Evolutionary conservation across 305 asterid genomes (phyloP), one percentile per base, ranked within the genome.

Genomic region (Fraxinus ornus): DNA sequence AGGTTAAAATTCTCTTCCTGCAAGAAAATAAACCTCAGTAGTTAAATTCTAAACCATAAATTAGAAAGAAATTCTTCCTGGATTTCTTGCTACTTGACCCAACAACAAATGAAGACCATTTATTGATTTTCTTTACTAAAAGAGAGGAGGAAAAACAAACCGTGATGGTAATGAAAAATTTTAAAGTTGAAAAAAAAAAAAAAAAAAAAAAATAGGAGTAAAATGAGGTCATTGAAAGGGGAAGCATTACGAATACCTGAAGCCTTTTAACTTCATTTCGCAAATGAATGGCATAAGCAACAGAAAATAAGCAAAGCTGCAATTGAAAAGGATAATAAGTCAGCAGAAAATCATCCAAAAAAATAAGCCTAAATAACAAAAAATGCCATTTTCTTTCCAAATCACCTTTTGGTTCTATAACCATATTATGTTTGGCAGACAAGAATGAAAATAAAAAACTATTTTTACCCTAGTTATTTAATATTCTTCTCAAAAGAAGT

Each of bases 1-100:
- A 94, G 92, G 84, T 83, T 84, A 86, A 76, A 35, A 88, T 88
- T 88, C 84, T 90, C 92, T 84, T 91, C 94, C 98, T 94, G 97
- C 92, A 93, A 88, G 77, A 47, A 87, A 33, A 75, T 75, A 78
- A 66, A 35, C 75, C 44, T 76, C 76, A 5, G 7, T 32, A 6
- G 76, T 30, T 71, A 71, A 32, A 15, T 13, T 71, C 75, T 52
- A 60, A 73, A 64, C 80, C 77, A 83, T 22, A 79, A 78, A 60
- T 33, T 15, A 77, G 78, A 10, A 57, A 28, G n/a, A 81, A 71
- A 70, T 1, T 32, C 19, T 17, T 24, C 41, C 22, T 15, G 44
- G 39, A 71, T 17, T 68, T 68, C 35, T 26, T 7, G 36, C 36
- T 68, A 68, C 75, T 68, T 68, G 30, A 28, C 75, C 37, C 36